These are phyloP conservation scores for Vickermania ingenoplastis DNA, from an alignment of 208 protist species.

Conservation along the genomic window DNA sequence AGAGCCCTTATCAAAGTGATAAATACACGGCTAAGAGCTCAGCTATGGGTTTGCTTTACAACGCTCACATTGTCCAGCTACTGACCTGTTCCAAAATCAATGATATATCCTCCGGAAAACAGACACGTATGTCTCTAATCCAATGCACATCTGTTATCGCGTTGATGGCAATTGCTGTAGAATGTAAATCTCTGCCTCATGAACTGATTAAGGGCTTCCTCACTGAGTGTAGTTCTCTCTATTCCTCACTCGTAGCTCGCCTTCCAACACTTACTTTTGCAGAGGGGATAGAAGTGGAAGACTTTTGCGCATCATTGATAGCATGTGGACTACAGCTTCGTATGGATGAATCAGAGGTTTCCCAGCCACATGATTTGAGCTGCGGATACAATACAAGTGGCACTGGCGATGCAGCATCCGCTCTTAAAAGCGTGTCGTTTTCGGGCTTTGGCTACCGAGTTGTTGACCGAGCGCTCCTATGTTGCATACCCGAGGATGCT, in stretches of 20 bases:
- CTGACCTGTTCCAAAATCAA: too few relatives aligned
- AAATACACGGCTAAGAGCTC: background rate
- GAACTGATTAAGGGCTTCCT: slow-evolving; percentile 56
- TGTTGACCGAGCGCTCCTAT: slow-evolving; percentile 40
- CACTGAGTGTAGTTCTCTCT: slow-evolving; percentile 49
- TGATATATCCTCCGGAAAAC: too few relatives aligned
- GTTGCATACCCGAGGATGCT: slow-evolving; percentile 40
- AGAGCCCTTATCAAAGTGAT: too few relatives aligned
- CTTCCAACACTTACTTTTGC: slow-evolving; percentile 31
- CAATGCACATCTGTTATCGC: too few relatives aligned
- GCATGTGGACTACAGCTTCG: slow-evolving; percentile 64
- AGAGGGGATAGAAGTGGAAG: slow-evolving; percentile 43
- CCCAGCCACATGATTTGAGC: too few relatives aligned
- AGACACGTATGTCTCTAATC: too few relatives aligned
- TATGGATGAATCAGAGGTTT: slow-evolving; percentile 10
- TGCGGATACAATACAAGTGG: too few relatives aligned
- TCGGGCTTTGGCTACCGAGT: slow-evolving; percentile 47
- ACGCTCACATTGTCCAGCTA: too few relatives aligned
- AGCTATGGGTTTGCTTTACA: too few relatives aligned
- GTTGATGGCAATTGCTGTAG: slow-evolving; percentile 51
- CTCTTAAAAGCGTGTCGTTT: background rate
- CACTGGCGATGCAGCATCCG: background rate
- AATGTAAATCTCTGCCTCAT: slow-evolving; percentile 36
- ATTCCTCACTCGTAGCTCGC: slow-evolving; percentile 24
- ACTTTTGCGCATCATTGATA: slow-evolving; percentile 59